These are phyloP conservation scores for Pseudocercospora cruenta DNA, from an alignment of 2,329 filamentous ascomycete genomes.

Conservation along the genomic window DNA sequence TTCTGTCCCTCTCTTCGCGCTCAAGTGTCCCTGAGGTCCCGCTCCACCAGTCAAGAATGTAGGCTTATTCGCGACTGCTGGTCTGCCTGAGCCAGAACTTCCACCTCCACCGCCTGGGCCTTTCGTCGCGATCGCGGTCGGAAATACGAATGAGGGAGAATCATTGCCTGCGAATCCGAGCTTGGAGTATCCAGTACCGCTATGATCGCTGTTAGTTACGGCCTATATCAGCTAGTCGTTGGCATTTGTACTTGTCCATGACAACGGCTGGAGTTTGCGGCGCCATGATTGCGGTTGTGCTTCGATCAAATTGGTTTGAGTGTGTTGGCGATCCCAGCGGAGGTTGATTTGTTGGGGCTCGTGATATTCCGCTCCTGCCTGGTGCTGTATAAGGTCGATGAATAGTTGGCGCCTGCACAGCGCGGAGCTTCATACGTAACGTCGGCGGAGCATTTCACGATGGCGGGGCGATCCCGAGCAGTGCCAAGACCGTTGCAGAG, in stretches of 20 bases:
- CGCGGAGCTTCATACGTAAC: constrained; percentile 19
- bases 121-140: constrained; percentile 97
- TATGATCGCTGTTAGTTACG: constrained; percentile 49
- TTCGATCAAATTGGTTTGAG: constrained; percentile 5
- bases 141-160: constrained; percentile 98
- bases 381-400: background rate
- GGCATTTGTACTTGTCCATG: constrained; percentile 91
- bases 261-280: constrained; percentile 99
- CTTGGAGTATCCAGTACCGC: constrained; percentile 99
- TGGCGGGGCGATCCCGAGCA: constrained; percentile 18
- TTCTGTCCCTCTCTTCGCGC: constrained; percentile 91
- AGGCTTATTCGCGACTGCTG: constrained; percentile 90
- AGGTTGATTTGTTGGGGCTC: background rate
- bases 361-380: constrained; percentile 3
- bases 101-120: constrained; percentile 63
- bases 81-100: constrained; percentile 82
- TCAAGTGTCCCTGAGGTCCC: constrained; percentile 79
- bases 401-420: constrained; percentile 16
- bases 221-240: background rate
- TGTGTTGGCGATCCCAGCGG: background rate
- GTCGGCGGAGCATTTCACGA: constrained; percentile 14
- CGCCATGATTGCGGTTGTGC: constrained; percentile 67
- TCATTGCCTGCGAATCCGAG: constrained; percentile 99
- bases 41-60: constrained; percentile 92
- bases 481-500: constrained; percentile 16